A percentile compares a stretch with the other conserved stretches of the same genome.
Evolutionary conservation across 305 asterid genomes (phyloP).

Genomic region (Striga hermonthica): DNA sequence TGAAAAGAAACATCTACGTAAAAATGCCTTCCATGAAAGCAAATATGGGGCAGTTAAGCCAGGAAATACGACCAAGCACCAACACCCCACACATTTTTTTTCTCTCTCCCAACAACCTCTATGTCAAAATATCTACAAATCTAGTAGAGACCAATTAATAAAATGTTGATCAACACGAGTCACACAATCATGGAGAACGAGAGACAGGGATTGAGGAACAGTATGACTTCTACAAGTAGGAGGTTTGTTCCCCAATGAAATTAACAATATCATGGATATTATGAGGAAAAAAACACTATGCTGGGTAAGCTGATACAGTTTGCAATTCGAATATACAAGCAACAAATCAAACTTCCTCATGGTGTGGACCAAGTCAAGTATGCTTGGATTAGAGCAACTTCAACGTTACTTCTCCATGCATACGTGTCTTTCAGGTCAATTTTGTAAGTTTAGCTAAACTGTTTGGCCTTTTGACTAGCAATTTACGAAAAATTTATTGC

Average conservation of each 20-base stretch:
- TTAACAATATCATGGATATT: neutral
- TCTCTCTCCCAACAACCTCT: too few species aligned
- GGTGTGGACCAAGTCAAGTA: too few species aligned
- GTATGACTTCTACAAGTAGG: slow-evolving; percentile 14
- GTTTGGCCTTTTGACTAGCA: neutral
- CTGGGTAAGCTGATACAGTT: too few species aligned
- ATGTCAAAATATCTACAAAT: too few species aligned
- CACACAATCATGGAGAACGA: slow-evolving; percentile 7
- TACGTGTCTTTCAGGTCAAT: neutral
- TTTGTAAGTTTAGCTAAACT: too few species aligned
- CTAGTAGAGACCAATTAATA: too few species aligned
- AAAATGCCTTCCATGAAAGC: neutral
- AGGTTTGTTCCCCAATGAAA: slow-evolving; percentile 11
- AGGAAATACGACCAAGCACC: too few species aligned
- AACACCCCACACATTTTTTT: too few species aligned
- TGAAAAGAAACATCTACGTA: neutral
- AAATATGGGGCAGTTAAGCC: too few species aligned
- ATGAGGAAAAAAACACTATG: neutral
- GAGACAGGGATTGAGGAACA: neutral
- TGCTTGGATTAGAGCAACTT: slow-evolving; percentile 4
- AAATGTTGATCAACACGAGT: neutral
- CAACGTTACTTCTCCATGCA: slow-evolving; percentile 12
- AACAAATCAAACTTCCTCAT: too few species aligned
- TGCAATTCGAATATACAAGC: too few species aligned
- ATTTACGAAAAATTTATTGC: neutral